Evolutionary conservation across 345 rosid genomes (phyloP).

Genomic region (Ricinus communis): DNA sequence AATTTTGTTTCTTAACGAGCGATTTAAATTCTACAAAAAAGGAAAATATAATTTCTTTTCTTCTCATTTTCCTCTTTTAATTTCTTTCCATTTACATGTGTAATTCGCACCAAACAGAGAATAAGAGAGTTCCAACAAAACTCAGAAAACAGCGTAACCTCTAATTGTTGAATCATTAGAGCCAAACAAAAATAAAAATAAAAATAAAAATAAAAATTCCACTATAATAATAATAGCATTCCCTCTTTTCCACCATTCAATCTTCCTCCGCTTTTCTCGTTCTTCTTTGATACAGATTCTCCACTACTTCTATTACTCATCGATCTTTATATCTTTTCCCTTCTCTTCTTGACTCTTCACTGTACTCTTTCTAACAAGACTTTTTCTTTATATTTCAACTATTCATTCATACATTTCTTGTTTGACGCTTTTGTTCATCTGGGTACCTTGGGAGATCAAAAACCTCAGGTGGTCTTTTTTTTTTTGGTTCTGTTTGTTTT

Average conservation of each 20-base stretch:
- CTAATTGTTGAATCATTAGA: no score
- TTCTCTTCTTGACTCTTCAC: not conserved
- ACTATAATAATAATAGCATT: not conserved
- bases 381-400: not conserved
- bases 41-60: no score
- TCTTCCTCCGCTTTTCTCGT: not conserved
- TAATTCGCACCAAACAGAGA: no score
- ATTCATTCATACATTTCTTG: not conserved
- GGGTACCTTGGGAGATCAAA: not conserved
- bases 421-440: not conserved
- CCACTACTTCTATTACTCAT: slow-evolving; percentile 7
- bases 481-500: not conserved
- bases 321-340: not conserved
- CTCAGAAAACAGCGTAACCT: no score
- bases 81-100: no score
- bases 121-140: no score
- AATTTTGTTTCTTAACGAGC: no score
- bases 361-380: slow-evolving; percentile 5
- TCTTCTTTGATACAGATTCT: slow-evolving; percentile 16
- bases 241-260: slow-evolving; percentile 48
- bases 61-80: no score
- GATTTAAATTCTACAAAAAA: no score
- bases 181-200: no score
- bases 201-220: no score
- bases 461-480: slow-evolving; percentile 8